phyloP scores from a whole-genome alignment of 2,329 filamentous ascomycete genomes.

The Fusarium compactum region DNA sequence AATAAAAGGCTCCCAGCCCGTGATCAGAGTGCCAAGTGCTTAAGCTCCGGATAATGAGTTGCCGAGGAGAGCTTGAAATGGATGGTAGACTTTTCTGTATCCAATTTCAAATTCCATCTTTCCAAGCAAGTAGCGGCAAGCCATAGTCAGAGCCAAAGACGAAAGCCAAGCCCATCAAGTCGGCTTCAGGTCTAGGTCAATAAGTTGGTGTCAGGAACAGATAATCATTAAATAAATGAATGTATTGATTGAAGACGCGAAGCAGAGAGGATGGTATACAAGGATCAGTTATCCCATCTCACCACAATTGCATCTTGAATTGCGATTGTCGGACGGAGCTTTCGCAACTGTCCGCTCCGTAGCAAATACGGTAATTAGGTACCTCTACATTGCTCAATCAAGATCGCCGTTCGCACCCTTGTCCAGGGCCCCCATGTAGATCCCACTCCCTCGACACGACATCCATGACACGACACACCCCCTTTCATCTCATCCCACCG shows the following conservation, averaged over 20 bases:
- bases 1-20: neutral
- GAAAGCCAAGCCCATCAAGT: constrained; percentile 6
- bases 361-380: neutral
- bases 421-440: constrained; percentile 25
- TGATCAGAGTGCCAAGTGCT: constrained; percentile 22
- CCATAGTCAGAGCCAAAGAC: constrained; percentile 17
- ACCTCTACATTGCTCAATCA: constrained; percentile 30
- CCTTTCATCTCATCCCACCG: constrained; percentile 7
- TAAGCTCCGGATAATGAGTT: constrained; percentile 31
- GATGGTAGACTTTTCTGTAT: constrained; percentile 6
- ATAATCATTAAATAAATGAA: neutral
- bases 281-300: constrained; percentile 24
- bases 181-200: constrained; percentile 8
- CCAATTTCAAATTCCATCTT: constrained; percentile 37
- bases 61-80: constrained; percentile 30
- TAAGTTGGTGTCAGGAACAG: constrained; percentile 17
- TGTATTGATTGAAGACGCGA: neutral
- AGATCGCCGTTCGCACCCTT: constrained; percentile 36
- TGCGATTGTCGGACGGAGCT: constrained; percentile 31
- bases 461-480: constrained; percentile 38
- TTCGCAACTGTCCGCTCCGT: constrained; percentile 23
- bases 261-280: neutral
- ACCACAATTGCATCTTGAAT: constrained; percentile 34
- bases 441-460: constrained; percentile 30
- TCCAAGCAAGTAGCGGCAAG: constrained; percentile 34